Evolutionary conservation across 768 basidiomycete species (phyloP).

Genomic region (Lactarius indigo): DNA sequence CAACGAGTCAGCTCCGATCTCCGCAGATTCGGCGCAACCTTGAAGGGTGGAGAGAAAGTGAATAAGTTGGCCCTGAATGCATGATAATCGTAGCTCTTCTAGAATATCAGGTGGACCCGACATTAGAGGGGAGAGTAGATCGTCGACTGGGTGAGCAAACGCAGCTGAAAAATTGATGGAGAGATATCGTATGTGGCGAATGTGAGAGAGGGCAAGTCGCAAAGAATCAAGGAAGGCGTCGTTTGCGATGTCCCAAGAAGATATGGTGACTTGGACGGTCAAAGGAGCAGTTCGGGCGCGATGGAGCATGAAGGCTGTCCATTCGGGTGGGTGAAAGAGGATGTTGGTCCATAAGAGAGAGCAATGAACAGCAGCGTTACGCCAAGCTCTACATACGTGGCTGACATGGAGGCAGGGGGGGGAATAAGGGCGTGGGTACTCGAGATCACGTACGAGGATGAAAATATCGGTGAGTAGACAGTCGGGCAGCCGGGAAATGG

Average conservation of each 20-base stretch:
- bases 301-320: slow-evolving; percentile 20
- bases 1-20: slow-evolving; percentile 3
- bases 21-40: slow-evolving; percentile 11
- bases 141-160: not conserved
- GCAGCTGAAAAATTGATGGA: not conserved
- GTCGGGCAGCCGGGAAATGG: slow-evolving; percentile 22
- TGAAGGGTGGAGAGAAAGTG: slow-evolving; percentile 1
- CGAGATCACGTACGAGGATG: slow-evolving; percentile 9
- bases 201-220: slow-evolving; percentile 18
- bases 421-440: not conserved
- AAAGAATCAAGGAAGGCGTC: slow-evolving; percentile 3
- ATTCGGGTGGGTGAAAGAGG: slow-evolving; percentile 16
- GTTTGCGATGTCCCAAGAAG: not conserved
- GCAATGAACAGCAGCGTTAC: slow-evolving; percentile 20
- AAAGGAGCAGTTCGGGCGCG: slow-evolving; percentile 18
- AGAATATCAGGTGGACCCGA: slow-evolving; percentile 7
- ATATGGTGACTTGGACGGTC: slow-evolving; percentile 1
- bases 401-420: slow-evolving; percentile 16
- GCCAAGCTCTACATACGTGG: slow-evolving; percentile 24
- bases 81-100: slow-evolving; percentile 7
- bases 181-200: slow-evolving; percentile 18
- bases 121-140: not conserved
- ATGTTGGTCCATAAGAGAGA: slow-evolving; percentile 23
- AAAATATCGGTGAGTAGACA: slow-evolving; percentile 21
- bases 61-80: not conserved